phyloP scores from a whole-genome alignment of 352 stramenopile species.

The Globisporangium camurandrum region DNA sequence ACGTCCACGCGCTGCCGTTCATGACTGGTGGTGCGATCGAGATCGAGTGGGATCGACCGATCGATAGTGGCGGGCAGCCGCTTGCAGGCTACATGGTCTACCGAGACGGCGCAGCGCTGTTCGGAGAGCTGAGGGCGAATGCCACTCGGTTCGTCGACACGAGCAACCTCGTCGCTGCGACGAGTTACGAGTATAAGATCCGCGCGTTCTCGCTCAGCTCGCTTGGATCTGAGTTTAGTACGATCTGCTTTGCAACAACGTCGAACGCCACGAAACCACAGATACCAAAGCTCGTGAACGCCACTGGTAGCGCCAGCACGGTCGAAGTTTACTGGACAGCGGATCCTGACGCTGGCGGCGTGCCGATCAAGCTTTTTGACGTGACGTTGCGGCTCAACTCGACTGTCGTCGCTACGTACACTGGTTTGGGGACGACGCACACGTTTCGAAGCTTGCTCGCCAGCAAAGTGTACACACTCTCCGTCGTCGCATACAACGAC shows the following conservation, averaged over 20 bases:
- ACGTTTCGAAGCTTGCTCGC: conserved; percentile 33
- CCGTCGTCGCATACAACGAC: conserved; percentile 24
- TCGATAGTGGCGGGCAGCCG: conserved; percentile 45
- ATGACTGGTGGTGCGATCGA: conserved; percentile 46
- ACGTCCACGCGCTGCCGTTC: conserved; percentile 29
- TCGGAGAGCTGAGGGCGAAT: conserved; percentile 13
- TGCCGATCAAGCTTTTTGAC: conserved; percentile 29
- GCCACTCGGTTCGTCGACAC: conserved; percentile 29
- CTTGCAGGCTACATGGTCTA: conserved; percentile 46
- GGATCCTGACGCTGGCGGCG: conserved; percentile 35
- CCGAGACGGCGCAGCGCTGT: conserved; percentile 28
- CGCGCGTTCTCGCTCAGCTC: conserved; percentile 28
- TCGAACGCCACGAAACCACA: conserved; percentile 27
- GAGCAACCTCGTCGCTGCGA: conserved; percentile 18
- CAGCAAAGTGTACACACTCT: conserved; percentile 22
- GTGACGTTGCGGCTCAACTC: conserved; percentile 19
- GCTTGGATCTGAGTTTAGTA: conserved; percentile 34
- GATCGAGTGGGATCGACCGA: conserved; percentile 41
- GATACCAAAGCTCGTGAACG: conserved; percentile 10
- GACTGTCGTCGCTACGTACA: conserved; percentile 12
- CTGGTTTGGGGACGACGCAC: conserved; percentile 11
- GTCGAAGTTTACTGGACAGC: conserved; percentile 29
- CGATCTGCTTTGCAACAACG: conserved; percentile 22
- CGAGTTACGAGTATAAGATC: conserved; percentile 42
- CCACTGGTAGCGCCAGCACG: conserved; percentile 21